Base-by-base conservation (phyloP, 495 filamentous ascomycete species). In the Aspergillus nidulans region DNA sequence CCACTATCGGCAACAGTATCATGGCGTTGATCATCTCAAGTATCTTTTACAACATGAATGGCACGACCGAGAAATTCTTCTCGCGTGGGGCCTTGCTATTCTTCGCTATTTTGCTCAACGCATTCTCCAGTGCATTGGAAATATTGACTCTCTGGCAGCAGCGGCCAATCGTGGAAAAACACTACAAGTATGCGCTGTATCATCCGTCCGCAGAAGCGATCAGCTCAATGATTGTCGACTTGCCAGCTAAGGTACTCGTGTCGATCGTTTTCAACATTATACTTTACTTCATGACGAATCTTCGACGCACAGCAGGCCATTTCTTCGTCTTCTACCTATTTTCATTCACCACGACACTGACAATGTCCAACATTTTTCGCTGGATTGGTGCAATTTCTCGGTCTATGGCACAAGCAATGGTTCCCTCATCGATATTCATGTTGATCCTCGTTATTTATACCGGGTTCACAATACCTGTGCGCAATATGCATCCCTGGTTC, bases 151-250 rank as follows among this genome's bases (percentile, higher is more conserved):
- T 95, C 4, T 95, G 90, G 67, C 81, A 86, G 18, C 92, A 96
- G 80, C 83, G 91, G 13, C 83, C 88, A 1, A 95, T 97, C 62
- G 90, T 97, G 52, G 91, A 96, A 63, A 97, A 97, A 64, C 92
- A 97, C 62, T 73, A 76, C 49, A 84, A 86, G 56, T 97, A 95
- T 65, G 92, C 92, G n/a, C 75, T 96, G 19, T 96, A 96, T 61
- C 92, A 95, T 64, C 89, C 91, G 0, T 90, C 88, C 4, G 85
- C 91, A 13, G 92, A 96, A 73, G 89, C 91, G 2, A 77, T 95
- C 47, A 82, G 91, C 2, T 90, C 86, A 12, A 90, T 92, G 81
- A 71, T 96, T 19, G 84, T 81, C 53, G 92, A 95, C 61, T 61
- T 95, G 60, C 92, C 92, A 0, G 74, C 78, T 44, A 85, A 85